phyloP scores from a whole-genome alignment of 805 yeast species.

The Citeromyces nyonsensis region DNA sequence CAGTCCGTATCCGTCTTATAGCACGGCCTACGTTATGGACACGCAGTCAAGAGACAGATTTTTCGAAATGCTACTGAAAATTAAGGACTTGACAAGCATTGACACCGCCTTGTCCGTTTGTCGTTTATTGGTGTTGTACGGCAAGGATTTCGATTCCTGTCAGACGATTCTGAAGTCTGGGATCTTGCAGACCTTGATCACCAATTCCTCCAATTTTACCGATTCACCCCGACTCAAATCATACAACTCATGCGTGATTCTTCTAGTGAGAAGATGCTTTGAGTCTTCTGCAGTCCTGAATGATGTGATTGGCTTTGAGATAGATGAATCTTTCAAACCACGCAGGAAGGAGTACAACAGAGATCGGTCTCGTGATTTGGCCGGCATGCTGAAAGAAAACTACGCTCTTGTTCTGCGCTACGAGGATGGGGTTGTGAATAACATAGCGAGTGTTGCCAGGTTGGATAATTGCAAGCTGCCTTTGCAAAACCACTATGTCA shows the following conservation, averaged over 20 bases:
- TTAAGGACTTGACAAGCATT: constrained; percentile 22
- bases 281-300: constrained; percentile 41
- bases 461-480: constrained; percentile 4
- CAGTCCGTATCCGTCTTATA: constrained; percentile 5
- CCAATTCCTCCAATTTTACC: constrained; percentile 21
- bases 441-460: constrained; percentile 8
- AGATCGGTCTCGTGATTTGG: constrained; percentile 24
- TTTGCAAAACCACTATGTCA: background rate
- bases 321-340: constrained; percentile 24
- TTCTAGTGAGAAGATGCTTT: constrained; percentile 52
- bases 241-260: constrained; percentile 23
- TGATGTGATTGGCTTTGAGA: constrained; percentile 31
- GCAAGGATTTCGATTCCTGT: constrained; percentile 26
- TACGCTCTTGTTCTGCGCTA: constrained; percentile 27
- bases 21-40: constrained; percentile 8
- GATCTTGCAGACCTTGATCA: constrained; percentile 23
- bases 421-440: constrained; percentile 9
- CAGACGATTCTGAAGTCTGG: constrained; percentile 26
- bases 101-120: constrained; percentile 36
- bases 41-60: constrained; percentile 13
- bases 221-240: constrained; percentile 18
- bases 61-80: constrained; percentile 24
- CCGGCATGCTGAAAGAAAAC: constrained; percentile 30
- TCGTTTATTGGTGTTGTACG: constrained; percentile 36
- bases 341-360: constrained; percentile 8